phyloP scores from a whole-genome alignment of 495 filamentous ascomycete genomes.

The Acidomyces sp. region DNA sequence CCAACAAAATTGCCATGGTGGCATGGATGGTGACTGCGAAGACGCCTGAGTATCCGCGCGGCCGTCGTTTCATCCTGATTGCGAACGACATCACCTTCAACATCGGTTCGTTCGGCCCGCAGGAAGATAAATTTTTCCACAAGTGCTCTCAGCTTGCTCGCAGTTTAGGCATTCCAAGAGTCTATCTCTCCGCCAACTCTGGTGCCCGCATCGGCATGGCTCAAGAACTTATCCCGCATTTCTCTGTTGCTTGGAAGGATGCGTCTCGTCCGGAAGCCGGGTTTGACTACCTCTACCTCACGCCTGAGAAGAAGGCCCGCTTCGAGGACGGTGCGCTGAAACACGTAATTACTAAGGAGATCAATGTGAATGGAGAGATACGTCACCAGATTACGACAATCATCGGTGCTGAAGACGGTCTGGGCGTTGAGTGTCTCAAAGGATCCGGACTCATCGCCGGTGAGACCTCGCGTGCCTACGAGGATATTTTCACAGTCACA shows the following conservation, averaged over 20 bases:
- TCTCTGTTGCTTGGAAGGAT: conserved; percentile 94
- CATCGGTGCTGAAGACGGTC: conserved; percentile 85
- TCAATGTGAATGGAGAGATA: conserved; percentile 76
- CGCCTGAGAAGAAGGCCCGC: conserved; percentile 68
- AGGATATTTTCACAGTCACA: conserved; percentile 98
- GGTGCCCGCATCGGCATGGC: conserved; percentile 96
- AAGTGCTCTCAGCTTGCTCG: conserved; percentile 95
- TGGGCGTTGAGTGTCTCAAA: conserved; percentile 94
- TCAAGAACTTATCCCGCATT: conserved; percentile 91
- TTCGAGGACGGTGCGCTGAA: conserved; percentile 72
- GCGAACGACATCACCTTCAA: conserved; percentile 99
- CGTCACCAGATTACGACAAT: conserved; percentile 91
- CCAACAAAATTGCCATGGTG: conserved; percentile 95
- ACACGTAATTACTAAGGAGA: conserved; percentile 77
- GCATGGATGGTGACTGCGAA: conserved; percentile 94
- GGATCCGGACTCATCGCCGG: conserved; percentile 97
- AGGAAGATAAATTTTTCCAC: conserved; percentile 96
- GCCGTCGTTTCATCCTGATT: conserved; percentile 84
- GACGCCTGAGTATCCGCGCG: conserved; percentile 92
- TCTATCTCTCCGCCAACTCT: conserved; percentile 98
- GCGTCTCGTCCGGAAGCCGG: conserved; percentile 68
- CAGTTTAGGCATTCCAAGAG: conserved; percentile 84
- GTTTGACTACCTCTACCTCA: conserved; percentile 98
- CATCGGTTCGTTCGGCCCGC: conserved; percentile 93
- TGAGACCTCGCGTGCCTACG: conserved; percentile 91